These are phyloP conservation scores for Fusarium brevicatenulatum DNA, from an alignment of 2,329 filamentous ascomycete genomes.

Conservation along the genomic window DNA sequence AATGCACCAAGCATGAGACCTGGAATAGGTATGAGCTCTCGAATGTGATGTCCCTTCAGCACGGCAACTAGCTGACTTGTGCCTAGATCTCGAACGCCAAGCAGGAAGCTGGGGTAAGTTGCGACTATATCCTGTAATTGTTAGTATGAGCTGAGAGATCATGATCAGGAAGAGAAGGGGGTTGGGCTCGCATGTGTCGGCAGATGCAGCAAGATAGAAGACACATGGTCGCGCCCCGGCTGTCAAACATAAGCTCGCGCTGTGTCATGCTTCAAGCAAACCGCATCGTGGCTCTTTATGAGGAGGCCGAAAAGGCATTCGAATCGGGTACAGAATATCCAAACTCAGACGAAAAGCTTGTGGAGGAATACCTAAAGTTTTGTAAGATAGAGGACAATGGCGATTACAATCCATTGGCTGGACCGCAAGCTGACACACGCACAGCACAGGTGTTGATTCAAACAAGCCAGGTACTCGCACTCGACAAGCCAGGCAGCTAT, in stretches of 20 bases:
- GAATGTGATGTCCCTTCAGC: not conserved
- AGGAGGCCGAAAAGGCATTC: not conserved
- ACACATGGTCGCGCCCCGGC: not conserved
- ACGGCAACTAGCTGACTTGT: not conserved
- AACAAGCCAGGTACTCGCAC: not conserved
- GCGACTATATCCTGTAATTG: not conserved
- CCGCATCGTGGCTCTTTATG: not conserved
- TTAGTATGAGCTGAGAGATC: not conserved
- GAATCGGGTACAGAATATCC: not conserved
- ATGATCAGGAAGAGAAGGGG: not conserved
- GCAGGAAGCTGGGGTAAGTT: not conserved
- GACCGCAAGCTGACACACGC: not conserved
- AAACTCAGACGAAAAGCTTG: not conserved
- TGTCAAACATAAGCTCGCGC: not conserved
- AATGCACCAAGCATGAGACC: not conserved
- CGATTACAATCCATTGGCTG: not conserved
- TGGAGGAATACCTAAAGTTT: not conserved
- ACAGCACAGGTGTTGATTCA: not conserved
- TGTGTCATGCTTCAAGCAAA: not conserved
- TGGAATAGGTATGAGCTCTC: not conserved
- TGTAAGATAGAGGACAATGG: not conserved
- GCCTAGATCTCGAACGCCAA: not conserved
- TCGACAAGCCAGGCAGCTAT: conserved; percentile 1
- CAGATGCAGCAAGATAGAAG: not conserved
- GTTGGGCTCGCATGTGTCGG: not conserved